Evolutionary conservation across 192 early-diverging fungal species (phyloP).

Genomic region (Linnemannia hyalina): DNA sequence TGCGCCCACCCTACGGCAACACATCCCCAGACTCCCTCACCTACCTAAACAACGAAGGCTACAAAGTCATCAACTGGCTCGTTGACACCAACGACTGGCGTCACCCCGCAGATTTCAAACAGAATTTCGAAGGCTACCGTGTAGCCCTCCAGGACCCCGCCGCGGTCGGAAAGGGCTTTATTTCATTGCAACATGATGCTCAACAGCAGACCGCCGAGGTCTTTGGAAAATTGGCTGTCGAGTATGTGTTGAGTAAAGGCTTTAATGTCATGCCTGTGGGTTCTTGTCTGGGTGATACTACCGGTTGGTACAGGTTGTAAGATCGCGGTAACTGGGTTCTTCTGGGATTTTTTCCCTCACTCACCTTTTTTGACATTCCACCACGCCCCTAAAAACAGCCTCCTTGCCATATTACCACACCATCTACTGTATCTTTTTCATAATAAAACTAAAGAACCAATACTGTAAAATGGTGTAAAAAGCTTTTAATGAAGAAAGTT

Average conservation of each 20-base stretch:
- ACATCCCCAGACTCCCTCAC: constrained; percentile 29
- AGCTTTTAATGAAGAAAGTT: not conserved
- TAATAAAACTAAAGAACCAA: not conserved
- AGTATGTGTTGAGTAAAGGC: constrained; percentile 56
- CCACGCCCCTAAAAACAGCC: not conserved
- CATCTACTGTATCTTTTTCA: not conserved
- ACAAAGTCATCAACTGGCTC: constrained; percentile 61
- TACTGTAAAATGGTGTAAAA: not conserved
- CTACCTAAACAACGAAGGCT: constrained; percentile 28
- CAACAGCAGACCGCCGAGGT: constrained; percentile 52
- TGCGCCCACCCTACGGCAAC: constrained; percentile 60
- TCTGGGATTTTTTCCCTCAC: not conserved
- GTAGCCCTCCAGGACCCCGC: constrained; percentile 5
- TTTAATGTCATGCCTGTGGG: constrained; percentile 62
- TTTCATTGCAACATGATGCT: constrained; percentile 59
- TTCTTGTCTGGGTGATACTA: constrained; percentile 53
- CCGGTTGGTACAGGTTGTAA: constrained; percentile 35
- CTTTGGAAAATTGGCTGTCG: constrained; percentile 57
- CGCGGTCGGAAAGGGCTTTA: constrained; percentile 18
- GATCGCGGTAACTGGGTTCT: too few species aligned
- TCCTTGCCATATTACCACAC: not conserved
- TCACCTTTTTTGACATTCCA: not conserved
- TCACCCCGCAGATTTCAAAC: constrained; percentile 20
- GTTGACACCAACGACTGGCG: constrained; percentile 59
- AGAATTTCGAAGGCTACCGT: constrained; percentile 20